phyloP scores from a whole-genome alignment of 83 land plant species.

The Diphasiastrum complanatum region DNA sequence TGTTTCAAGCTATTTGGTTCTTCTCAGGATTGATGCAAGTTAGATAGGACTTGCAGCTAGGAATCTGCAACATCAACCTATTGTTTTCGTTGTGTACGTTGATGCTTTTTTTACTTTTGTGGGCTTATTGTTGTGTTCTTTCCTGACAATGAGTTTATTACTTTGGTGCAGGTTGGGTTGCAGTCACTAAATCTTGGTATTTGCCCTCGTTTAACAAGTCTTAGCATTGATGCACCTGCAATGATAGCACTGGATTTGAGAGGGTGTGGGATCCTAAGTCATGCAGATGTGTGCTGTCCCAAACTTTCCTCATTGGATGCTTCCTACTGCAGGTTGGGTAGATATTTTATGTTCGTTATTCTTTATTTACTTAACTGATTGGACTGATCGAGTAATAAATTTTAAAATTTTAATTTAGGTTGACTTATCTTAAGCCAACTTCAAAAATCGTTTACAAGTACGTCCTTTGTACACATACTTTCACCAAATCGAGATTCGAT shows the following conservation, averaged over 20 bases:
- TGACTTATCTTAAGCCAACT: too few species aligned
- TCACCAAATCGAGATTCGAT: too few species aligned
- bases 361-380: too few species aligned
- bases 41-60: background rate
- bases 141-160: slow-evolving; percentile 1
- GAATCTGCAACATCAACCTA: background rate
- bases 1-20: too few species aligned
- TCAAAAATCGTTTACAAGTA: too few species aligned
- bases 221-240: slow-evolving; percentile 56
- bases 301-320: slow-evolving; percentile 73
- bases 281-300: slow-evolving; percentile 69
- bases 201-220: slow-evolving; percentile 69
- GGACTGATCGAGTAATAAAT: too few species aligned
- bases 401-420: too few species aligned
- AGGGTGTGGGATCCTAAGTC: slow-evolving; percentile 80
- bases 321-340: slow-evolving; percentile 98
- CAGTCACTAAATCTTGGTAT: slow-evolving; percentile 86
- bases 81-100: too few species aligned
- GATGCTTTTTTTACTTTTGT: too few species aligned
- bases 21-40: too few species aligned
- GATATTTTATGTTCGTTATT: too few species aligned
- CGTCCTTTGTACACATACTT: too few species aligned
- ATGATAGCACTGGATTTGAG: slow-evolving; percentile 80
- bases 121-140: background rate
- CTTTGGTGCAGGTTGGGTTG: slow-evolving; percentile 77